phyloP scores from a whole-genome alignment of 2,329 filamentous ascomycete species.

The Leptodontidium sp. region DNA sequence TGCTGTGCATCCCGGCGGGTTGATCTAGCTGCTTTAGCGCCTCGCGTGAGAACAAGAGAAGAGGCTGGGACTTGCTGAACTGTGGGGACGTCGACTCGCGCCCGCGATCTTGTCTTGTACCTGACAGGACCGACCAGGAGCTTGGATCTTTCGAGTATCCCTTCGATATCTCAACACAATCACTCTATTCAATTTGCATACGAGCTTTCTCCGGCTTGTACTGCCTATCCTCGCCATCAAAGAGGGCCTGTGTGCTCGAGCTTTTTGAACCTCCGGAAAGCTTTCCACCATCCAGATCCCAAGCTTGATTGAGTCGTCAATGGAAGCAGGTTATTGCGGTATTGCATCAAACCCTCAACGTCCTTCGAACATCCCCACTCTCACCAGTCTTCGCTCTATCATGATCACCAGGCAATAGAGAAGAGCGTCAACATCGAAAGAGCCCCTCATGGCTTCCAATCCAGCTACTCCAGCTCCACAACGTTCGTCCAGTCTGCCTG shows the following conservation, averaged over 20 bases:
- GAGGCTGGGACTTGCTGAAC: constrained; percentile 18
- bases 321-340: constrained; percentile 11
- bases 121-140: neutral
- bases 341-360: constrained; percentile 12
- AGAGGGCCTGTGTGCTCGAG: neutral
- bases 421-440: constrained; percentile 1
- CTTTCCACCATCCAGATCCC: too few relatives aligned
- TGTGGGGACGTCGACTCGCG: neutral
- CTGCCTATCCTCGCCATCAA: neutral
- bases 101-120: constrained; percentile 4
- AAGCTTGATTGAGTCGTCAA: neutral
- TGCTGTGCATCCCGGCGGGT: constrained; percentile 7
- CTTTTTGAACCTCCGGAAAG: neutral
- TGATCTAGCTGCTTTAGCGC: neutral
- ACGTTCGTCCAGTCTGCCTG: constrained; percentile 41
- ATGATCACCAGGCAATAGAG: constrained; percentile 39
- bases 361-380: constrained; percentile 19
- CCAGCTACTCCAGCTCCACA: constrained; percentile 31
- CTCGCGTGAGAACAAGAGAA: constrained; percentile 17
- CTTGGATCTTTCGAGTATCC: neutral
- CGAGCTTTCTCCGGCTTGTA: neutral
- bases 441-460: constrained; percentile 38
- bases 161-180: constrained; percentile 1
- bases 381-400: constrained; percentile 19
- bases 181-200: constrained; percentile 10